Percentiles rank a stretch among this genome's conserved stretches.
phyloP scores from a whole-genome alignment of 2,329 filamentous ascomycete species.

The Trichoderma atroviride region DNA sequence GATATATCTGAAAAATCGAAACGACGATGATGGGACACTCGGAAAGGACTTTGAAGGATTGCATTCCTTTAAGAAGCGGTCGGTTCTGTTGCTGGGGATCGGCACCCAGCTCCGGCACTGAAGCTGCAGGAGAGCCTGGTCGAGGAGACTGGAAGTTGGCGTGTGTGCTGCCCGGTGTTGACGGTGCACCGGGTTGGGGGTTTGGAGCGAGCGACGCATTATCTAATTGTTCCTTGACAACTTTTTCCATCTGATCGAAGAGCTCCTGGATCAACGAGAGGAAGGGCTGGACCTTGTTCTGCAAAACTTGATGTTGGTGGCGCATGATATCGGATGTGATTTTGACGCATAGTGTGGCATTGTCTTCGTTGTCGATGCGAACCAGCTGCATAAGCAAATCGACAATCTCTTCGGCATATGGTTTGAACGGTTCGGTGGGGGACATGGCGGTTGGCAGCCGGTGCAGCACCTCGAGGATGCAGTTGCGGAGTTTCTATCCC shows the following conservation, averaged over 20 bases:
- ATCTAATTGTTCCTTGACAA: conserved; percentile 94
- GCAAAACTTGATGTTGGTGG: conserved; percentile 82
- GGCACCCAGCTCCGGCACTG: conserved; percentile 76
- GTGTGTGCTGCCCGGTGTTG: conserved; percentile 66
- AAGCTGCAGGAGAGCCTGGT: conserved; percentile 85
- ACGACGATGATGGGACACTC: conserved; percentile 99
- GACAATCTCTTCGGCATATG: conserved; percentile 84
- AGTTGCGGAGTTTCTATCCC: conserved; percentile 80
- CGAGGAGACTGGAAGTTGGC: conserved; percentile 83
- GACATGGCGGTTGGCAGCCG: conserved; percentile 72
- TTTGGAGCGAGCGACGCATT: conserved; percentile 62
- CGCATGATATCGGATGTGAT: conserved; percentile 96
- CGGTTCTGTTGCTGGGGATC: conserved; percentile 81
- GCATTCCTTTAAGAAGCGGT: conserved; percentile 87
- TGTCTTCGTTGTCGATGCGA: conserved; percentile 93
- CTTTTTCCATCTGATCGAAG: conserved; percentile 91
- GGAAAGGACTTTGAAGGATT: conserved; percentile 97
- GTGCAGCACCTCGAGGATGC: conserved; percentile 91
- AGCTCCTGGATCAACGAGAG: conserved; percentile 91
- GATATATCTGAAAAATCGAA: conserved; percentile 94
- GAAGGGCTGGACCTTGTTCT: conserved; percentile 82
- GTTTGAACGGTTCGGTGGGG: conserved; percentile 80
- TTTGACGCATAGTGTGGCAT: conserved; percentile 97
- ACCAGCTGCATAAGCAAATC: conserved; percentile 89
- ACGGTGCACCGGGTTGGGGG: conserved; percentile 61